phyloP scores from a whole-genome alignment of 176 grass and related monocot species.

The Cenchrus purpureus region DNA sequence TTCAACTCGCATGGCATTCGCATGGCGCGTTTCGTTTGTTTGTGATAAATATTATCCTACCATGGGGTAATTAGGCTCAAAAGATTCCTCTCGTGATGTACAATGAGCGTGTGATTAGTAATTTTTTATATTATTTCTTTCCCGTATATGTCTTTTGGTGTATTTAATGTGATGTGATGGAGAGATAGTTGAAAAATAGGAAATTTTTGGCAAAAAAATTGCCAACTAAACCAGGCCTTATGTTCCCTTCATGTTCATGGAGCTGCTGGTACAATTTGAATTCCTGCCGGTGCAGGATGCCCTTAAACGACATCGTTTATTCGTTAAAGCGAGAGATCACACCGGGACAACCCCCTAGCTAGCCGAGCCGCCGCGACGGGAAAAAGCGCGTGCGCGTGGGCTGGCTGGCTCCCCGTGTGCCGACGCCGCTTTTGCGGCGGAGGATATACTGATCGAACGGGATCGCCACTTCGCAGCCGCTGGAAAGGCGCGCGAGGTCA shows the following conservation, averaged over 20 bases:
- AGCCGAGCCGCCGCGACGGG: neutral
- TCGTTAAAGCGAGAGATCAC: neutral
- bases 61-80: no score
- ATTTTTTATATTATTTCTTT: no score
- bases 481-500: constrained; percentile 36
- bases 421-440: neutral
- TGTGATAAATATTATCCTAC: no score
- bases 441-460: neutral
- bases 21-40: no score
- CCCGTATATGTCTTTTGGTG: no score
- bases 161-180: no score
- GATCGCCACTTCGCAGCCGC: neutral
- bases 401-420: constrained; percentile 24
- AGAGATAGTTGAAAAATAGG: no score
- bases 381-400: constrained; percentile 6
- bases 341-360: neutral
- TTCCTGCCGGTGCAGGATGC: neutral
- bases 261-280: neutral
- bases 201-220: no score
- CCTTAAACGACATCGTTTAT: neutral
- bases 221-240: no score
- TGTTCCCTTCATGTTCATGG: neutral
- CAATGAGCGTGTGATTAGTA: no score
- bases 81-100: no score
- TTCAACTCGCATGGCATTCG: no score